Percentiles rank a stretch among this genome's conserved stretches.
phyloP scores from a whole-genome alignment of 2,329 filamentous ascomycete species.

The Pseudogymnoascus sp. region DNA sequence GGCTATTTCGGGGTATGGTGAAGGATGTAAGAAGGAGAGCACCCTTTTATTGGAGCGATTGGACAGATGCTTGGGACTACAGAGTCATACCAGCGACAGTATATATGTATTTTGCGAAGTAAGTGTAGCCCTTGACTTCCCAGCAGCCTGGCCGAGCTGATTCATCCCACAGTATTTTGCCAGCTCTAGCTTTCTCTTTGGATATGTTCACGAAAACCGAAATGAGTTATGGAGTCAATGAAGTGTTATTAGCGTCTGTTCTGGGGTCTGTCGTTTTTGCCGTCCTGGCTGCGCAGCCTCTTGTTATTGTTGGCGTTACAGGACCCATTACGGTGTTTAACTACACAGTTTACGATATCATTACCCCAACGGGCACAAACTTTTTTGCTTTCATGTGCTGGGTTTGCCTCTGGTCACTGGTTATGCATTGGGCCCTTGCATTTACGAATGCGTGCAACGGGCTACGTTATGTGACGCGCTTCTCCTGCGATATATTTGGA shows the following conservation, averaged over 20 bases:
- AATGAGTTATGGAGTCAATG: conserved; percentile 81
- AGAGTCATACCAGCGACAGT: conserved; percentile 77
- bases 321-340: conserved; percentile 91
- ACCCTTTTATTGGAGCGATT: conserved; percentile 76
- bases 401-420: conserved; percentile 80
- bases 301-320: conserved; percentile 87
- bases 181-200: conserved; percentile 78
- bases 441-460: conserved; percentile 81
- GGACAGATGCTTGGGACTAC: conserved; percentile 84
- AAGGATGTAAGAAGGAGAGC: conserved; percentile 66
- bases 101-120: conserved; percentile 97
- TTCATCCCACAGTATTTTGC: conserved; percentile 58
- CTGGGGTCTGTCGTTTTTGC: conserved; percentile 76
- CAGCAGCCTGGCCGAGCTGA: conserved; percentile 13
- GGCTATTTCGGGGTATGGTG: conserved; percentile 69
- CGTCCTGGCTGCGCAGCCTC: conserved; percentile 69
- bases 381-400: conserved; percentile 89
- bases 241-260: conserved; percentile 79
- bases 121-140: conserved; percentile 25
- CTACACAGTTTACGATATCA: conserved; percentile 88
- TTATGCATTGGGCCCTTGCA: conserved; percentile 78
- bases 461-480: conserved; percentile 81
- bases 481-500: conserved; percentile 88
- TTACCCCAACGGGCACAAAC: conserved; percentile 65
- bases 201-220: conserved; percentile 89